Base-by-base conservation (phyloP, 306 rosid species). In the Dryas octopetala region DNA sequence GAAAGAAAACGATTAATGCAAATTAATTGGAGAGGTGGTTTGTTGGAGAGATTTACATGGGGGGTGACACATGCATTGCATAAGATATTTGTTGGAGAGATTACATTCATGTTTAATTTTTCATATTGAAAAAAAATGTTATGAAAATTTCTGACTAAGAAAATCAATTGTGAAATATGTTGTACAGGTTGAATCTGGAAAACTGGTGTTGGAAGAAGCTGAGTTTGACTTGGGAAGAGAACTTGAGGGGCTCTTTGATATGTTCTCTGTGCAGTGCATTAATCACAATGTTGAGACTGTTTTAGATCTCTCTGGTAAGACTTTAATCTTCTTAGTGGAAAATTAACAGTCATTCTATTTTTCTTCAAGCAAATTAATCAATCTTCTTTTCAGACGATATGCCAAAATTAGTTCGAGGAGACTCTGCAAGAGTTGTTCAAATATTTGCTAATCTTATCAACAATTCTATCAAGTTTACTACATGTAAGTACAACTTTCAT, bases 391-490 rank as follows among this genome's bases (percentile, higher is more conserved):
- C 82, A 96, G 99, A 92, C 83, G 97, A 96, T 59, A 89, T 96
- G 85, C 99, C 99, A 48, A 96, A 81, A 80, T 62, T 96, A 60
- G 97, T 96, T 63, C 88, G 77, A 70, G 99, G 99, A 67, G 99
- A 96, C 83, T 96, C 99, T 19, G 99, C 93, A 38, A 91, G 99
- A 83, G 99, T 96, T 50, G 98, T 96, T 85, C 99, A 96, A 88
- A 79, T 96, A 61, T 96, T 96, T 85, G 89, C 99, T 19, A 96
- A 96, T 77, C 82, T 96, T 74, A 92, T 96, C 84, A 96, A 92
- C 88, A 96, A 96, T 83, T 96, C 99, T 47, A 91, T 96, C 61
- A 96, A 96, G 88, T 96, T 96, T 77, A 96, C 99, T 47, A 83
- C 98, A 62, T 84, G 99, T 96, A 81, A 90, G 99, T 83, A 44